phyloP scores from a whole-genome alignment of 331 rosid species.

The Prunus yedoensis region DNA sequence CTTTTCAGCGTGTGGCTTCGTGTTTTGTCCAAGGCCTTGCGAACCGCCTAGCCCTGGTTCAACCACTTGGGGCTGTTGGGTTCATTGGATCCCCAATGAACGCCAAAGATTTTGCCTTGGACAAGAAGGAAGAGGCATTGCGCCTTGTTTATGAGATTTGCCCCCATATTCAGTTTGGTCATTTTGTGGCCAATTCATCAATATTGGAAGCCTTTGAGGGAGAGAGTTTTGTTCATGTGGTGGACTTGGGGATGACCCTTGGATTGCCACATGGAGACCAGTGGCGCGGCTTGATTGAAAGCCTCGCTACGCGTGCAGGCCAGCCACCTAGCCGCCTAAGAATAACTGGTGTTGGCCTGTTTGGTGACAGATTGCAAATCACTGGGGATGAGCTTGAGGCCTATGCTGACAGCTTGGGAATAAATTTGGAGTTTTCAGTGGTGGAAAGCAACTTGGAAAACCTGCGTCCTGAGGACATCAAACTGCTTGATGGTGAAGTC shows the following conservation, averaged over 20 bases:
- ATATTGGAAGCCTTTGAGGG: conserved; percentile 98
- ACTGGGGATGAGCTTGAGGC: conserved; percentile 61
- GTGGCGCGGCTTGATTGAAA: conserved; percentile 60
- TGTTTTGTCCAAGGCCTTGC: conserved; percentile 63
- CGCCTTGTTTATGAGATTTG: conserved; percentile 66
- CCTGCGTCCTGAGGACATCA: conserved; percentile 49
- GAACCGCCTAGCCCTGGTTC: conserved; percentile 55
- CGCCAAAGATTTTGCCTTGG: conserved; percentile 49
- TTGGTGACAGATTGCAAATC: conserved; percentile 33
- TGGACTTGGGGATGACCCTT: conserved; percentile 74
- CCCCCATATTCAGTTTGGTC: conserved; percentile 83
- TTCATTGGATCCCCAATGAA: conserved; percentile 36
- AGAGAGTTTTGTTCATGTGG: conserved; percentile 74
- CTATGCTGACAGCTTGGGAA: conserved; percentile 46
- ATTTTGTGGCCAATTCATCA: conserved; percentile 64
- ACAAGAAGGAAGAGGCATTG: conserved; percentile 71
- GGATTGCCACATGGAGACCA: conserved; percentile 71
- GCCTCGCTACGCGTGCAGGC: conserved; percentile 36
- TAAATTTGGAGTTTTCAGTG: conserved; percentile 48
- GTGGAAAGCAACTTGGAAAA: conserved; percentile 63
- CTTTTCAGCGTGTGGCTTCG: conserved; percentile 65
- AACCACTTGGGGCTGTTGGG: conserved; percentile 51
- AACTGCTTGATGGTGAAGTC: conserved; percentile 53
- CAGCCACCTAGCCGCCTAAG: conserved; percentile 38
- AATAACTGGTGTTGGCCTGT: conserved; percentile 64